These are phyloP conservation scores for Hypsizygus marmoreus DNA, from an alignment of 768 basidiomycete species.

Conservation along the genomic window DNA sequence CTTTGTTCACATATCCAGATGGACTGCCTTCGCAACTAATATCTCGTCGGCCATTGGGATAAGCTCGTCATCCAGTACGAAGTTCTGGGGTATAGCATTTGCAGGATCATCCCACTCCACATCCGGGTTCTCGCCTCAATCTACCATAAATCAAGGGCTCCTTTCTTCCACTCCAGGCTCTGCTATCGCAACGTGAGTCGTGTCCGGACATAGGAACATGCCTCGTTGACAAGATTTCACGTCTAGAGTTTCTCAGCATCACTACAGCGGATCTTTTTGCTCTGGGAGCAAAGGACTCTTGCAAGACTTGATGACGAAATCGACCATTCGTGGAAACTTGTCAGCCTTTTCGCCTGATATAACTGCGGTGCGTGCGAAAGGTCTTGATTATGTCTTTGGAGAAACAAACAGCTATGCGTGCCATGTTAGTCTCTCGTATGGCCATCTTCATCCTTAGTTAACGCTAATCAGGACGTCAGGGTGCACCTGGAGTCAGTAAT, in stretches of 20 bases:
- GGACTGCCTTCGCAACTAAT: conserved; percentile 53
- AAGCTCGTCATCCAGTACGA: conserved; percentile 36
- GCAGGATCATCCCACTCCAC: conserved; percentile 48
- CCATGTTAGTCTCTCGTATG: conserved; percentile 30
- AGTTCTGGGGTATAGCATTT: conserved; percentile 52
- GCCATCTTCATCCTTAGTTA: not conserved
- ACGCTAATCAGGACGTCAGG: conserved; percentile 15
- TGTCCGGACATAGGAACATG: not conserved
- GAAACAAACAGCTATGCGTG: conserved; percentile 59
- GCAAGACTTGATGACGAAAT: conserved; percentile 68
- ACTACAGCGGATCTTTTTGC: conserved; percentile 66
- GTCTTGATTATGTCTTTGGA: conserved; percentile 61
- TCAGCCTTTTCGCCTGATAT: conserved; percentile 55
- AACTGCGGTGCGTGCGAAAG: conserved; percentile 41
- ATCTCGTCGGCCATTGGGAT: conserved; percentile 44
- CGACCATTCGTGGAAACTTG: conserved; percentile 57
- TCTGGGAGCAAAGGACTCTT: conserved; percentile 52
- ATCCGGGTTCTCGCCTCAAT: conserved; percentile 61
- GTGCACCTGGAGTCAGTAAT: conserved; percentile 50
- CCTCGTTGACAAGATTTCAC: not conserved
- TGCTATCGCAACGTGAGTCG: conserved; percentile 52
- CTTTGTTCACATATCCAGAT: conserved; percentile 35
- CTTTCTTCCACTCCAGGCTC: conserved; percentile 48
- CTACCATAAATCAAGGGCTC: conserved; percentile 54
- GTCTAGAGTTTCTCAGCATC: conserved; percentile 55